A percentile compares a stretch with the other conserved stretches of the same genome.
phyloP scores from a whole-genome alignment of 371 early-diverging fungal species.

The Fennellomyces sp. region DNA sequence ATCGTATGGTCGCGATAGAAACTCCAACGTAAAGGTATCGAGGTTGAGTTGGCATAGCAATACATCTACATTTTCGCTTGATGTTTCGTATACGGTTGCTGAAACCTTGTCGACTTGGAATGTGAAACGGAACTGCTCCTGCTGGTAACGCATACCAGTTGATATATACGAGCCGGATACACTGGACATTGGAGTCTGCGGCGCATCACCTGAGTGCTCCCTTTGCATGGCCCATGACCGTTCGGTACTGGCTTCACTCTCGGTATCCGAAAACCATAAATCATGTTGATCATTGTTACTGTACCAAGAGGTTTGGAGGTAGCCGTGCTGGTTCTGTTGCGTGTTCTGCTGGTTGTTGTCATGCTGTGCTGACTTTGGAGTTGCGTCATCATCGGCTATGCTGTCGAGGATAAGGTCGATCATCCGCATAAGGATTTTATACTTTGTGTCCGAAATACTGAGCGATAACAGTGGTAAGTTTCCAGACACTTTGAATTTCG shows the following conservation, averaged over 20 bases:
- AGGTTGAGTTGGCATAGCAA: constrained; percentile 59
- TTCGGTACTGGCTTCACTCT: constrained; percentile 5
- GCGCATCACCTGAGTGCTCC: not conserved
- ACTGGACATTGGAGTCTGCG: constrained; percentile 10
- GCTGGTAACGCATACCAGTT: constrained; percentile 22
- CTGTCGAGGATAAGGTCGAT: constrained; percentile 64
- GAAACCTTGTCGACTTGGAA: constrained; percentile 77
- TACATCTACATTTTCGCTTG: constrained; percentile 27
- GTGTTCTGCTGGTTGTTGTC: not conserved
- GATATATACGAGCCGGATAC: constrained; percentile 24
- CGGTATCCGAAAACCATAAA: constrained; percentile 8
- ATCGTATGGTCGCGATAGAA: constrained; percentile 61
- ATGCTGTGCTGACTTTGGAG: not conserved
- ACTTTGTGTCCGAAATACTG: constrained; percentile 82
- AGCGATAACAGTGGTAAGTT: constrained; percentile 74
- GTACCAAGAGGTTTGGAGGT: not conserved
- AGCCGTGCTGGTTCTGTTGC: not conserved
- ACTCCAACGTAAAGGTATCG: constrained; percentile 57
- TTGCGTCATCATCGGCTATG: constrained; percentile 27
- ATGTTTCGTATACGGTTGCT: constrained; percentile 60
- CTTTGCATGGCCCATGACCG: not conserved
- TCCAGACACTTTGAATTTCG: constrained; percentile 73
- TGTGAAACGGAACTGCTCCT: constrained; percentile 66
- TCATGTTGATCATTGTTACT: not conserved
- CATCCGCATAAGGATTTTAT: constrained; percentile 78